These are phyloP conservation scores for Nemania sp. DNA, from an alignment of 2,329 filamentous ascomycete genomes.

Conservation along the genomic window DNA sequence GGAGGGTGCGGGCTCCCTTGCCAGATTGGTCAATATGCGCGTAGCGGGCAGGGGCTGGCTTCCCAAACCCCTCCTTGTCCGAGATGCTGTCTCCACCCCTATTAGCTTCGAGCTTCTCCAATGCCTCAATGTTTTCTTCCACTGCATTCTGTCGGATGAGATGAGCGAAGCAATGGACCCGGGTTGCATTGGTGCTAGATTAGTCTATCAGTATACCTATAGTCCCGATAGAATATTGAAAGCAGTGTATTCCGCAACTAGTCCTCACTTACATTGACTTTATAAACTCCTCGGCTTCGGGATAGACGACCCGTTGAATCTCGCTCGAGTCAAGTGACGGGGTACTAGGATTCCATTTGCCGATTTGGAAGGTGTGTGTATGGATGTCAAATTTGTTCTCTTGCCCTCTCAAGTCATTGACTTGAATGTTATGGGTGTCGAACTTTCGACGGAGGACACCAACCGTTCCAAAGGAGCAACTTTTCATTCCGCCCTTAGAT, in stretches of 20 bases:
- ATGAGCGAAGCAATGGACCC: slow-evolving; percentile 36
- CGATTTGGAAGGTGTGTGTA: slow-evolving; percentile 29
- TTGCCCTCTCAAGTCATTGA: slow-evolving; percentile 27
- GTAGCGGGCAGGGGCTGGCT: slow-evolving; percentile 28
- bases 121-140: slow-evolving; percentile 28
- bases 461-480: slow-evolving; percentile 30
- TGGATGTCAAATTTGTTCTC: slow-evolving; percentile 34
- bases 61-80: slow-evolving; percentile 28
- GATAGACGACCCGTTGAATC: slow-evolving; percentile 15
- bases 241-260: background rate
- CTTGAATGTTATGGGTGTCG: slow-evolving; percentile 27
- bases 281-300: slow-evolving; percentile 32
- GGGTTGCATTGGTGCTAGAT: slow-evolving; percentile 27
- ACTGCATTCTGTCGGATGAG: slow-evolving; percentile 31
- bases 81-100: slow-evolving; percentile 27
- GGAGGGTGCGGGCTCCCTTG: slow-evolving; percentile 29
- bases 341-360: slow-evolving; percentile 32
- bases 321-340: slow-evolving; percentile 18
- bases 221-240: background rate
- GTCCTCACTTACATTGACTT: slow-evolving; percentile 32
- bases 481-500: slow-evolving; percentile 21
- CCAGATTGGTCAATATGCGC: slow-evolving; percentile 35
- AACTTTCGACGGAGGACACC: slow-evolving; percentile 37
- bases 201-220: background rate
- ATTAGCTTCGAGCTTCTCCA: slow-evolving; percentile 21